Evolutionary conservation across 2,329 filamentous ascomycete species (phyloP).

Genomic region (Pseudocercospora eumusae): DNA sequence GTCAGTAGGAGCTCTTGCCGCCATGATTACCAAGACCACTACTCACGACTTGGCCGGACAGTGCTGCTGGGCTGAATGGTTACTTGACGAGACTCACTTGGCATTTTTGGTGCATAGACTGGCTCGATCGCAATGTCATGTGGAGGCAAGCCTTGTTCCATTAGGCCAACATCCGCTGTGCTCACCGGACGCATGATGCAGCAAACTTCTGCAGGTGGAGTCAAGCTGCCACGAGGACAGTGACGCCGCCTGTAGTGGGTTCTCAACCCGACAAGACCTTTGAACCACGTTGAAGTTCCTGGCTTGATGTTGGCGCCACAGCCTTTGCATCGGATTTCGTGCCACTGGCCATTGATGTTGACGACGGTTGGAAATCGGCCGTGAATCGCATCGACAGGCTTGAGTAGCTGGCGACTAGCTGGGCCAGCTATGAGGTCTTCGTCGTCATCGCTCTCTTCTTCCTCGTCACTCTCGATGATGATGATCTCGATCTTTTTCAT

Average conservation of each 20-base stretch:
- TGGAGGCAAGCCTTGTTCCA: background rate
- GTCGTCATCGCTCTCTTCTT: background rate
- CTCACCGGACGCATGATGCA: background rate
- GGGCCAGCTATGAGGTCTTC: background rate
- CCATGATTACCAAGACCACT: background rate
- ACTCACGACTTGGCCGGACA: background rate
- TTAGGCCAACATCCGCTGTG: background rate
- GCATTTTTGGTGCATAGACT: background rate
- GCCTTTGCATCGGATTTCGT: background rate
- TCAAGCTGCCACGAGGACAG: background rate
- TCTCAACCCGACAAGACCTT: background rate
- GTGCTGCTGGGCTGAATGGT: background rate
- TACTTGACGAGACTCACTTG: background rate
- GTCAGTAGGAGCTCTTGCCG: background rate
- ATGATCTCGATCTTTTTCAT: background rate
- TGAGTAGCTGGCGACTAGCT: background rate
- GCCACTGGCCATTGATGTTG: background rate
- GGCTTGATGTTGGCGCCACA: background rate
- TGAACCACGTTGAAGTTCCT: background rate
- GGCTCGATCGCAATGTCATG: background rate
- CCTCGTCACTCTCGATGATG: background rate
- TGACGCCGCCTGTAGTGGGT: background rate
- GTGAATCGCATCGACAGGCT: background rate
- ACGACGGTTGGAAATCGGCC: background rate
- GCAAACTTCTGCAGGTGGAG: background rate